Conservation (phyloP, 2,329 filamentous ascomycete species). For the Fusarium sp. region DNA sequence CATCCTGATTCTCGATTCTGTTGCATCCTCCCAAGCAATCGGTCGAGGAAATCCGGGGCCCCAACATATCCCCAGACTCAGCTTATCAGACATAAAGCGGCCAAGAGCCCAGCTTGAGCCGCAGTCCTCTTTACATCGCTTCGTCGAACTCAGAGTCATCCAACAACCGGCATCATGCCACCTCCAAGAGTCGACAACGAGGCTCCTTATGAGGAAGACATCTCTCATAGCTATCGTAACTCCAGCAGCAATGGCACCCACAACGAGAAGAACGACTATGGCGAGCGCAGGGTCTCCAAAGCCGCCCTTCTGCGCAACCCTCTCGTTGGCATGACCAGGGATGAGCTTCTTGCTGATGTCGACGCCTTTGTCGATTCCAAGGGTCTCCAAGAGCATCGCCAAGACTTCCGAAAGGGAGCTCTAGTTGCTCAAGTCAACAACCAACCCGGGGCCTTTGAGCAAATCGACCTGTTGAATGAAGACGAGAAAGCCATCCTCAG, state of each 20-base stretch:
- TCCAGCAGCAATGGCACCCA: conserved; percentile 39
- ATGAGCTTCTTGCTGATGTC: conserved; percentile 50
- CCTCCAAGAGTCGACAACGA: conserved; percentile 40
- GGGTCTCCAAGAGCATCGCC: conserved; percentile 50
- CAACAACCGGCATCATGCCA: conserved; percentile 37
- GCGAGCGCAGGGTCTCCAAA: conserved; percentile 32
- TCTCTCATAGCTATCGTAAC: conserved; percentile 18
- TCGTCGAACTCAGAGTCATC: not conserved
- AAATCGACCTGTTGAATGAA: conserved; percentile 42
- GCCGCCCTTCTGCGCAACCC: conserved; percentile 49
- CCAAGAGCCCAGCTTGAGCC: not conserved
- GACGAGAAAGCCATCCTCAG: conserved; percentile 47
- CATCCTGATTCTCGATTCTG: not conserved
- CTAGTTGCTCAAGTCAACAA: conserved; percentile 61
- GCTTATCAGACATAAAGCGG: not conserved
- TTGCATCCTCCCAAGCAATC: not conserved
- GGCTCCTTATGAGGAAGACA: conserved; percentile 34
- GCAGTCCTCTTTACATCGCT: not conserved
- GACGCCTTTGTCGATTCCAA: conserved; percentile 51
- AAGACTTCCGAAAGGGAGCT: conserved; percentile 63
- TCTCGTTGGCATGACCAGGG: conserved; percentile 44
- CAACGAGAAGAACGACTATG: conserved; percentile 29
- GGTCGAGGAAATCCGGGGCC: conserved; percentile 18
- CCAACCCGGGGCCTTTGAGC: conserved; percentile 45
- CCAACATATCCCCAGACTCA: conserved; percentile 20